Evolutionary conservation across 1,139 yeast species (phyloP), one percentile per base, ranked within the genome.

Genomic region (Suhomyces wounanorum): DNA sequence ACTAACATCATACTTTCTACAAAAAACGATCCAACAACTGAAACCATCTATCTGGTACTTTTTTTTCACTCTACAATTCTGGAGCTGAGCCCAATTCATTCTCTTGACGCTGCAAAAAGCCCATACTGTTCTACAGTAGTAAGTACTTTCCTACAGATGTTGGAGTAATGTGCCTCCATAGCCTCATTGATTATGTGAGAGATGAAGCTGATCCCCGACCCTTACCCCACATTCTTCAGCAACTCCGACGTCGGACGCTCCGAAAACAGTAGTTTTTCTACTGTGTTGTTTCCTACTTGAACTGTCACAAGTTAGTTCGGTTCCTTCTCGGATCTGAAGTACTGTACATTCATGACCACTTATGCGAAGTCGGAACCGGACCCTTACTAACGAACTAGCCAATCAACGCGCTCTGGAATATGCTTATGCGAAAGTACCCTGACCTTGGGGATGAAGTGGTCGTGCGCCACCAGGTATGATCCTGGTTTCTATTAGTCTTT

Each of bases 401-500:
- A 50, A 50, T 50, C 41, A 46, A 6, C 17, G 13, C 21, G 4
- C n/a, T 5, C 38, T 13, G 8, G 39, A 36, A 37, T 43, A 11
- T 28, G 52, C 52, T 50, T 50, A 47, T 43, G 50, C 39, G 40
- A 26, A 17, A 25, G 5, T 16, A 35, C 26, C 17, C 40, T 35
- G 25, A 25, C 37, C 52, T 6, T 50, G 52, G 52, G 52, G 52
- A 47, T 35, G 40, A n/a, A 3, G n/a, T 1, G 47, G 49, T 43
- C 43, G 52, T 46, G 52, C 49, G 40, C 31, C 8, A n/a, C 43
- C 36, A 16, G 11, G 21, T 13, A 14, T 16, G 33, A 40, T 14
- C 28, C 18, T 16, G 26, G 30, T 40, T 40, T 40, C 25, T 40
- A 40, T 25, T 40, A 10, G 31, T 14, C 25, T 13, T 8, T 28